Evolutionary conservation across 257 asterid species (phyloP), one percentile per base, ranked within the genome.

Genomic region (Nicotiana obtusifolia): DNA sequence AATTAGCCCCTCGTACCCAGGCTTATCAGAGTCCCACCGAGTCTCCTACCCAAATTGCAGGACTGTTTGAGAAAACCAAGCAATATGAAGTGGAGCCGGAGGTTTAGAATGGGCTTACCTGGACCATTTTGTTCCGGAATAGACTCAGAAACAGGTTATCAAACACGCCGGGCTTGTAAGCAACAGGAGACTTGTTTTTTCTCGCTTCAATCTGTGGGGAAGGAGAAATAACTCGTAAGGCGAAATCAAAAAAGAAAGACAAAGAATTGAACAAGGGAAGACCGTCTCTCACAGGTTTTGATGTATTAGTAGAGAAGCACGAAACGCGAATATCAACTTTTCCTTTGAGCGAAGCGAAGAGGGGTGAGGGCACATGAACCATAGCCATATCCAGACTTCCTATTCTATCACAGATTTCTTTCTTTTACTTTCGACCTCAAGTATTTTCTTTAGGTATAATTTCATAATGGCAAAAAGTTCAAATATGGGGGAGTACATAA

Each of bases 1-100:
- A 64, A 94, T 91, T 47, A 94, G 88, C 82, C 97, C 97, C 30
- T 90, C 95, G 60, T 93, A 94, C 64, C 97, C 97, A 26, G 95
- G 91, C 85, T 88, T 93, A 4, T 87, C 92, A 13, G 98, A 94
- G 71, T 94, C 97, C 98, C 98, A 94, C 53, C 94, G 93, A 69
- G 89, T 86, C 80, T 90, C 97, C 95, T 94, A 86, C 37, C 37
- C 59, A 77, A 81, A 81, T 61, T 53, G 10, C 7, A 10, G 10
- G 5, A 80, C 35, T 33, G 13, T 64, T 49, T 33, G 22, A 71
- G 61, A n/a, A 75, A 60, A 47, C 9, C 52, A 24, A 22, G 44
- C 11, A 24, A 60, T 5, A 75, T 19, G 28, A 28, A 17, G 31
- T n/a, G 44, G 54, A 24, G 37, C 5, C 33, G n/a, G 49, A 26